Percentiles rank a stretch among this genome's conserved stretches.
phyloP scores from a whole-genome alignment of 345 rosid species.

The Cardamine chenopodiifolia region DNA sequence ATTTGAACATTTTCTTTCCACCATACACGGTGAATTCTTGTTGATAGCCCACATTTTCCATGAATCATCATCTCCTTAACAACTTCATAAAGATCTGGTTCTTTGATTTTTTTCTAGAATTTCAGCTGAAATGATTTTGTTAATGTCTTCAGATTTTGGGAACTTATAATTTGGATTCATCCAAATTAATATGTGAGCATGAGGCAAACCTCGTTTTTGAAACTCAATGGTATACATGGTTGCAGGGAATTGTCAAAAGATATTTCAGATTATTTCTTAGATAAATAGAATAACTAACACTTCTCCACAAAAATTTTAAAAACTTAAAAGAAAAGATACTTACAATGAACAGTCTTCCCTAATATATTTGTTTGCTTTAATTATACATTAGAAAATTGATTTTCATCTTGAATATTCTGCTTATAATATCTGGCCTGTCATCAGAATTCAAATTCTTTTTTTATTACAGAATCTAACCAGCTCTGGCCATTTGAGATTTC shows the following conservation, averaged over 20 bases:
- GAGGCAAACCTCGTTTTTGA: neutral
- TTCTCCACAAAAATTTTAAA: too few species aligned
- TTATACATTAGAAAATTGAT: neutral
- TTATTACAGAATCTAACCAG: neutral
- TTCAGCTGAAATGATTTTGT: neutral
- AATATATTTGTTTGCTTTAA: neutral
- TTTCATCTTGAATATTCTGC: neutral
- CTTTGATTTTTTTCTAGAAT: neutral
- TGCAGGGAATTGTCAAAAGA: neutral
- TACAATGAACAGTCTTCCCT: neutral
- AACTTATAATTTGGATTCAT: neutral
- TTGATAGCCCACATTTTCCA: neutral
- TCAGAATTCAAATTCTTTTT: neutral
- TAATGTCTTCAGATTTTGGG: neutral
- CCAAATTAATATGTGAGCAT: neutral
- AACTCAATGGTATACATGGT: neutral
- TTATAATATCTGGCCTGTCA: neutral
- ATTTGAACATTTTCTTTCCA: neutral
- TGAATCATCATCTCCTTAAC: neutral
- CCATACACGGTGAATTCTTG: neutral
- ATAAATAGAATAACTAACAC: rapidly evolving
- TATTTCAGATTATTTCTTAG: too few species aligned
- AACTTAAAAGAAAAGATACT: neutral
- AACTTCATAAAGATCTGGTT: neutral
- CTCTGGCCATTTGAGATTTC: neutral